These are phyloP conservation scores for Mycena vulgaris DNA, from an alignment of 768 basidiomycete species.

Conservation along the genomic window DNA sequence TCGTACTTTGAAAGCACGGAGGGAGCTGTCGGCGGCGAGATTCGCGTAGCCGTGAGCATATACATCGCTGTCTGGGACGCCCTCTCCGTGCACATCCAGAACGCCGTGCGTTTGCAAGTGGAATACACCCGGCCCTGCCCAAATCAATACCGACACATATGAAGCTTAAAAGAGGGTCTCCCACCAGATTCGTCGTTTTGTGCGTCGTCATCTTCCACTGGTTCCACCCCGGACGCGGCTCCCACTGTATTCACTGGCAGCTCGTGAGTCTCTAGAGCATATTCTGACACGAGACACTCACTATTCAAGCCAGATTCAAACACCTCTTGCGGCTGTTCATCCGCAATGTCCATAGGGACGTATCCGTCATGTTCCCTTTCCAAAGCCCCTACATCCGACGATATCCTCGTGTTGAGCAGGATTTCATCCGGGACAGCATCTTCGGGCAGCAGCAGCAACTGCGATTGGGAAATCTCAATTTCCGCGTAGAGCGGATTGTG, in stretches of 20 bases:
- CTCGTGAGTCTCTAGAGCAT: too few relatives aligned
- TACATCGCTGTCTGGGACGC: constrained; percentile 1
- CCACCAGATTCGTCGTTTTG: neutral
- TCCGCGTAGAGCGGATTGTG: constrained; percentile 48
- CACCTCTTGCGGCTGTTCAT: too few relatives aligned
- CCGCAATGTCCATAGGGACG: constrained; percentile 37
- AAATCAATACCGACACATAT: too few relatives aligned
- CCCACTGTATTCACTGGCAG: too few relatives aligned
- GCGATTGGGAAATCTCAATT: constrained; percentile 40
- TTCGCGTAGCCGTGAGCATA: constrained; percentile 21
- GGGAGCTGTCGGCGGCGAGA: too few relatives aligned
- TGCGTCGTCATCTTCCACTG: neutral
- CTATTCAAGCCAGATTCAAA: too few relatives aligned
- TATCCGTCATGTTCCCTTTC: constrained; percentile 50
- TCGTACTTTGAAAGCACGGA: too few relatives aligned
- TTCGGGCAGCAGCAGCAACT: constrained; percentile 45
- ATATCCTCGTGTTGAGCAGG: constrained; percentile 30
- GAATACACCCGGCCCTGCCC: neutral
- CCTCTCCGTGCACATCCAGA: constrained; percentile 1
- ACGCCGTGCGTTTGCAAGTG: constrained; percentile 15
- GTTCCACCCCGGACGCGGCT: neutral
- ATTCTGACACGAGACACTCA: too few relatives aligned
- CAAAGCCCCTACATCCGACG: constrained; percentile 35
- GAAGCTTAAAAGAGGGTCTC: neutral
- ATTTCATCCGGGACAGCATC: constrained; percentile 52